phyloP scores from a whole-genome alignment of 1,284 basidiomycete genomes.

The Marasmius sp. region DNA sequence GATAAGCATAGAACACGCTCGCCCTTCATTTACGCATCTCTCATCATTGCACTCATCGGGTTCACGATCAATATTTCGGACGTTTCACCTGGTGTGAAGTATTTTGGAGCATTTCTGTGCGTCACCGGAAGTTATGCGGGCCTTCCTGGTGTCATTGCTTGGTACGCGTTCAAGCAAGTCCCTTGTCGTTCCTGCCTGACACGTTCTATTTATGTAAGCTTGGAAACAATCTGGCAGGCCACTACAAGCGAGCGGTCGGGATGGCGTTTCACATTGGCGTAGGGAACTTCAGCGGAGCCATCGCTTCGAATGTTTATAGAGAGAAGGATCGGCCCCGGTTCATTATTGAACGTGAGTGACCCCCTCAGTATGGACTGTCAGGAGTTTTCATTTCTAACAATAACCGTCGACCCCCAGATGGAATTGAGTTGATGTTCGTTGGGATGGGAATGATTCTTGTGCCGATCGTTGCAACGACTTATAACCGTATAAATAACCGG shows the following conservation, averaged over 20 bases:
- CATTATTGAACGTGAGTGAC: conserved; percentile 53
- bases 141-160: conserved; percentile 65
- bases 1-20: not conserved
- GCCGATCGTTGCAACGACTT: conserved; percentile 48
- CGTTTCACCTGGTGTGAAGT: conserved; percentile 47
- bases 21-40: not conserved
- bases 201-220: conserved; percentile 35
- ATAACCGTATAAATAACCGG: conserved; percentile 54
- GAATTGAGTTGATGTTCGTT: conserved; percentile 66
- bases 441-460: conserved; percentile 58
- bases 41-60: not conserved
- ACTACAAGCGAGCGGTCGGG: conserved; percentile 65
- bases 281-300: conserved; percentile 55
- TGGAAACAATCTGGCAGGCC: conserved; percentile 60
- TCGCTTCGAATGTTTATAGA: conserved; percentile 63
- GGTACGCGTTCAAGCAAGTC: conserved; percentile 38
- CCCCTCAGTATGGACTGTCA: not conserved
- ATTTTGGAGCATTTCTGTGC: conserved; percentile 67
- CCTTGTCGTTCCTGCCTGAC: not conserved
- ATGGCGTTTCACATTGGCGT: conserved; percentile 67
- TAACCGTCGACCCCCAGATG: conserved; percentile 39
- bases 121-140: conserved; percentile 61
- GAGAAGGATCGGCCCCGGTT: conserved; percentile 59
- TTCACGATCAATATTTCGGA: conserved; percentile 49
- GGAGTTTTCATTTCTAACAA: not conserved